Conservation (phyloP, 2,329 filamentous ascomycete genomes). For the Phaeomoniella chlamydospora region DNA sequence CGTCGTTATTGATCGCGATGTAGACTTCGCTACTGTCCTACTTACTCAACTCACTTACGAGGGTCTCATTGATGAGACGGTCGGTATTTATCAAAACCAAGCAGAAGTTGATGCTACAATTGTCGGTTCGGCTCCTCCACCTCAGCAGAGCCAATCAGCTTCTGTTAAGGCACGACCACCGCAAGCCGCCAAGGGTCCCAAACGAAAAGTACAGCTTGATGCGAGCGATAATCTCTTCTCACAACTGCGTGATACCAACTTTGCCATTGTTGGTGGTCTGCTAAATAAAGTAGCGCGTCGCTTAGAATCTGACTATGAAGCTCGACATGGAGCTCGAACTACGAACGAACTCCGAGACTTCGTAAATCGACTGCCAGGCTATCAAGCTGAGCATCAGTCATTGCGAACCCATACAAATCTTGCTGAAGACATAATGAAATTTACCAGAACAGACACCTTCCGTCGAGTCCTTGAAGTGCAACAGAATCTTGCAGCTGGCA, state of each 20-base stretch:
- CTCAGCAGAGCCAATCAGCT: conserved; percentile 37
- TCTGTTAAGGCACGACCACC: conserved; percentile 39
- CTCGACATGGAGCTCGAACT: conserved; percentile 70
- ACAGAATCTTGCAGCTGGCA: conserved; percentile 83
- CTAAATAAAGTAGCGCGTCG: conserved; percentile 84
- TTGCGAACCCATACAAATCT: conserved; percentile 84
- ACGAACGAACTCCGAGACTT: conserved; percentile 88
- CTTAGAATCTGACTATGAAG: conserved; percentile 76
- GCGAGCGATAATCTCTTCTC: conserved; percentile 79
- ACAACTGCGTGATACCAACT: conserved; percentile 82
- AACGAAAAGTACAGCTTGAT: conserved; percentile 79
- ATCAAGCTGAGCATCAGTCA: conserved; percentile 85
- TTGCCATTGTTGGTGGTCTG: conserved; percentile 78
- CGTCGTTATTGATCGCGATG: conserved; percentile 88
- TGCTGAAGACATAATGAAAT: conserved; percentile 88
- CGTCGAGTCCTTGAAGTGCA: conserved; percentile 81
- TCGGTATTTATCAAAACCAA: conserved; percentile 83
- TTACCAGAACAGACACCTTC: conserved; percentile 81
- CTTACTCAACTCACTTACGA: conserved; percentile 96
- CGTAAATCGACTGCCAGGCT: conserved; percentile 81
- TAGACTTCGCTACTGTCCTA: conserved; percentile 82
- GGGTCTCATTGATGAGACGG: conserved; percentile 85
- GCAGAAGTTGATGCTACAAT: conserved; percentile 85
- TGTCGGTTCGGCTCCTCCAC: conserved; percentile 55
- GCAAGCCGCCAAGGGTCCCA: conserved; percentile 44